These are phyloP conservation scores for Ascochyta pisi DNA, from an alignment of 2,329 filamentous ascomycete species.

Conservation along the genomic window DNA sequence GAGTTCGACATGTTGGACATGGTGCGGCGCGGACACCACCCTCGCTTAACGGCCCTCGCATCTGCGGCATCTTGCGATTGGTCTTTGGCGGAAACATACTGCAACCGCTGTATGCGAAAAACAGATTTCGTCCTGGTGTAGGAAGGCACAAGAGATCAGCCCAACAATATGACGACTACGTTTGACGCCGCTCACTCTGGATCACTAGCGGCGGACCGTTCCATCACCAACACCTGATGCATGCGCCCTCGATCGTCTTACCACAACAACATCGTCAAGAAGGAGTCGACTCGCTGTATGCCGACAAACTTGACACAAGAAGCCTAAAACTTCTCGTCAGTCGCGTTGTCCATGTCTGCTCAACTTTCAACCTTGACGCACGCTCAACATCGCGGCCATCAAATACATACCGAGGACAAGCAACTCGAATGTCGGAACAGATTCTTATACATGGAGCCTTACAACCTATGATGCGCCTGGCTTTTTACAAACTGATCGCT, in stretches of 20 bases:
- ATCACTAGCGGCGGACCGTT: constrained; percentile 2
- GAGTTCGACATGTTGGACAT: constrained; percentile 28
- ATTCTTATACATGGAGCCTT: background rate
- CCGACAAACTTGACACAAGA: background rate
- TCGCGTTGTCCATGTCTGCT: background rate
- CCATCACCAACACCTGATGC: background rate
- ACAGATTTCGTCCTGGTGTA: background rate
- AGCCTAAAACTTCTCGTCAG: background rate
- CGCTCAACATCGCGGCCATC: background rate
- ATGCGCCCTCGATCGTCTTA: background rate
- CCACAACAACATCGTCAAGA: background rate
- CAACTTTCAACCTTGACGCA: background rate
- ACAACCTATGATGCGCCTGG: constrained; percentile 11
- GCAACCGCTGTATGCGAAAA: constrained; percentile 6
- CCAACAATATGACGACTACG: constrained; percentile 3
- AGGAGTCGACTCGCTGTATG: background rate
- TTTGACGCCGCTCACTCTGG: background rate
- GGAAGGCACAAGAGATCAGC: background rate
- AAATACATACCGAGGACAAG: background rate
- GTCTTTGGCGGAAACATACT: constrained; percentile 9
- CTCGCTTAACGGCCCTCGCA: constrained; percentile 38
- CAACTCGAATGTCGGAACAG: background rate
- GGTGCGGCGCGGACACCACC: constrained; percentile 29
- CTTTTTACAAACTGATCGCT: background rate
- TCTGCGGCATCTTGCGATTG: constrained; percentile 16